Conservation (phyloP, 768 basidiomycete genomes). For the Sistotremastrum suecicum region DNA sequence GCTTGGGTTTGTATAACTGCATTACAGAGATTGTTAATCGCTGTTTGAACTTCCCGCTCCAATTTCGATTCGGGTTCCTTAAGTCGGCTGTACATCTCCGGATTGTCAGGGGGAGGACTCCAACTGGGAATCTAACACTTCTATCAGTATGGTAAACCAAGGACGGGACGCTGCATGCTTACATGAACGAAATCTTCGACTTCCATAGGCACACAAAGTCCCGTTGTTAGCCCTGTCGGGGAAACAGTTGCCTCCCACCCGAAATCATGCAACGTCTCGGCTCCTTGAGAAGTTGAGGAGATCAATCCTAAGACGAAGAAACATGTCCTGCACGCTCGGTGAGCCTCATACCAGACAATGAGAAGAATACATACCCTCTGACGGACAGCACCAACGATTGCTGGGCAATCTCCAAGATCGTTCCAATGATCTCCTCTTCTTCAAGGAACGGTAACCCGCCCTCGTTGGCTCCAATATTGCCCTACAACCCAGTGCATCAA, state of each 20-base stretch:
- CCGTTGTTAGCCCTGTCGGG: constrained; percentile 76
- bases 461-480: constrained; percentile 82
- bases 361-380: constrained; percentile 58
- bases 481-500: constrained; percentile 31
- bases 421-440: constrained; percentile 86
- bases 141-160: constrained; percentile 2
- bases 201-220: constrained; percentile 82
- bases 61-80: constrained; percentile 50
- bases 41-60: constrained; percentile 75
- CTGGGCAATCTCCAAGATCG: constrained; percentile 83
- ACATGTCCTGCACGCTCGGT: constrained; percentile 52
- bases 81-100: constrained; percentile 30
- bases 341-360: not conserved
- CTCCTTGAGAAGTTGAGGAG: constrained; percentile 81
- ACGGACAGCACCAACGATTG: constrained; percentile 82
- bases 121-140: constrained; percentile 55
- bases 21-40: constrained; percentile 88
- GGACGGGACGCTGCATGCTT: constrained; percentile 15
- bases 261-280: constrained; percentile 85
- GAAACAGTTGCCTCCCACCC: constrained; percentile 87
- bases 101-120: constrained; percentile 22
- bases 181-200: constrained; percentile 71
- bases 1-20: constrained; percentile 93
- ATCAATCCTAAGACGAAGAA: constrained; percentile 92
- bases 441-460: constrained; percentile 91